Evolutionary conservation across 495 filamentous ascomycete genomes (phyloP), one percentile per base, ranked within the genome.

Genomic region (Immersiella caudata): DNA sequence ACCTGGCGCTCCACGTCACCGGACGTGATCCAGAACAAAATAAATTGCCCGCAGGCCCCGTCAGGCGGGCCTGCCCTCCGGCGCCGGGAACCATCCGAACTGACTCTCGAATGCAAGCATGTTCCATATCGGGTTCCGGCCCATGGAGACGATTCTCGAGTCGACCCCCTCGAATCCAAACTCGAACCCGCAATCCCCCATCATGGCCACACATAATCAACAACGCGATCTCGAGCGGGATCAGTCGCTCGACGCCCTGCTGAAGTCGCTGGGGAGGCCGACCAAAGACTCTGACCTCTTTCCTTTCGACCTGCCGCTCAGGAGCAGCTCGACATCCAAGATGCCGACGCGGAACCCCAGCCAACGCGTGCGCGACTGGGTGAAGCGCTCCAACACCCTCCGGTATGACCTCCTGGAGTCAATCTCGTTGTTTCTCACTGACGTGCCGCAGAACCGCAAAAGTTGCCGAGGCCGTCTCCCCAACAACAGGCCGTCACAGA

Each of bases 301-400:
- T 26, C 3, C 1, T 14, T 25, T 50, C 29, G 21, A 20, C 57
- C 26, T 49, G n/a, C 46, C 22, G 20, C 7, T 22, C 11, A 35
- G 63, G 20, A 49, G 64, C 60, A 62, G 64, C 24, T 71, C 68
- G 6, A 56, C 60, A n/a, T 70, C 71, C 29, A 70, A 68, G 16
- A 49, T 64, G 16, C 20, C 52, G 12, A 18, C 59, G 18, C 70
- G 55, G 18, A 74, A 70, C 6, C 50, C 75, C 1, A 74, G 71
- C n/a, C 64, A 70, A 8, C 66, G 70, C 0, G 66, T 77, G 12
- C 68, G 71, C 1, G 71, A 69, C 6, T 77, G 73, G 75, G 66
- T 74, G 12, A 76, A 75, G 49, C 68, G 73, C 6, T 75, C 75
- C 0, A 68, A 67, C 20, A 72, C 73, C 0, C 71, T 60, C 25